phyloP scores from a whole-genome alignment of 2,329 filamentous ascomycete species.

The Cladophialophora immunda region DNA sequence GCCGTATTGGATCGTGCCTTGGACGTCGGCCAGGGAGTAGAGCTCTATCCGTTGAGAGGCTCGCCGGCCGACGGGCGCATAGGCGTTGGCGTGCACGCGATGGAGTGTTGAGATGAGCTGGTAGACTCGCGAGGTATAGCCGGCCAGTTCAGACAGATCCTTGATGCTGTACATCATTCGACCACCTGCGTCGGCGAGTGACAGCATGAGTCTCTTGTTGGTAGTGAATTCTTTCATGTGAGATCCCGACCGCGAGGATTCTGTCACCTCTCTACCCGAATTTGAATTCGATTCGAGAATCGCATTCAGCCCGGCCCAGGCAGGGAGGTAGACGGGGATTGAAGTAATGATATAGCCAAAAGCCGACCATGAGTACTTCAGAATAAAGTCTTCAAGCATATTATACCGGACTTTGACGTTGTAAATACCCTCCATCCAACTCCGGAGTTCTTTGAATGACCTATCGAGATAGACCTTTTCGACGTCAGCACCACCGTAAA shows the following conservation, averaged over 20 bases:
- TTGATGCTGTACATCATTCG: conserved; percentile 99
- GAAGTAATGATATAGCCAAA: conserved; percentile 95
- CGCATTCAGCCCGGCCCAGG: conserved; percentile 87
- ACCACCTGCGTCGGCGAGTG: conserved; percentile 92
- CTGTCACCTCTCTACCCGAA: conserved; percentile 41
- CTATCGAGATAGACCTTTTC: conserved; percentile 91
- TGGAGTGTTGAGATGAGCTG: conserved; percentile 94
- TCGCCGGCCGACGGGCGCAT: conserved; percentile 67
- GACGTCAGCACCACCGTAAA: conserved; percentile 94
- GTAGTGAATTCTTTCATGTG: conserved; percentile 99
- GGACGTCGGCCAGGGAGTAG: conserved; percentile 88
- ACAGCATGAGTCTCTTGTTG: conserved; percentile 98
- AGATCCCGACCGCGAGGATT: conserved; percentile 73
- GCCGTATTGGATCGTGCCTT: conserved; percentile 91
- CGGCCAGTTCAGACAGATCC: conserved; percentile 92
- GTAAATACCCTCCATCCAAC: conserved; percentile 98
- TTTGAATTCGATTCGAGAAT: conserved; percentile 62
- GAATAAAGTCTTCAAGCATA: conserved; percentile 96
- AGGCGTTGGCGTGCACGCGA: conserved; percentile 88
- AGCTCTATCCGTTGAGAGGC: conserved; percentile 71
- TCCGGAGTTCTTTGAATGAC: conserved; percentile 90
- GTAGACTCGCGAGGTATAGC: conserved; percentile 95
- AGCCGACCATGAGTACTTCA: conserved; percentile 99
- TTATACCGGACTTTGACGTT: conserved; percentile 98
- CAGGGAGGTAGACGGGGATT: conserved; percentile 90